Evolutionary conservation across 2,329 filamentous ascomycete genomes (phyloP), one percentile per base, ranked within the genome.

Genomic region (Beauveria medogensis): DNA sequence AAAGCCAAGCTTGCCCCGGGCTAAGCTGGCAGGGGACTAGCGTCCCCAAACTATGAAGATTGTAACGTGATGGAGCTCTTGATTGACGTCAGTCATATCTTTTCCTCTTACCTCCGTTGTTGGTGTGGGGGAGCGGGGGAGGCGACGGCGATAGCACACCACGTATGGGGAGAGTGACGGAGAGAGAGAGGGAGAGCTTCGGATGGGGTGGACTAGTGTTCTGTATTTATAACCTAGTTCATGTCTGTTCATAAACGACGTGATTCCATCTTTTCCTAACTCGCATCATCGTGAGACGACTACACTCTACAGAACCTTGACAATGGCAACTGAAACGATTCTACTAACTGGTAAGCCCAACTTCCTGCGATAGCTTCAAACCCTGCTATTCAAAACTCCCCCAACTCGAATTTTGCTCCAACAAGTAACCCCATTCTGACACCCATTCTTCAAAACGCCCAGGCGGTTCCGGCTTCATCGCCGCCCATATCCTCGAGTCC

Each of bases 401-500:
- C 34, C 5, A 16, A 14, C 16, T 5, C 34, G 14, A 5, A 37
- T 14, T 14, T 12, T 37, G 5, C 2, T 37, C 16, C 22, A 4
- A 7, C 26, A 14, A 51, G 10, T 6, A 51, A 34, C 26, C n/a
- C 16, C 9, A 37, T 16, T 37, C 34, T 37, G 34, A 37, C 34
- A 16, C 5, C 4, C 14, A 14, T 18, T 14, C 20, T 53, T 6
- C 24, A 26, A 26, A 28, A 34, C 30, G 2, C 54, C 58, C 59
- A 79, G 78, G 79, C 63, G 79, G 79, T 66, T 80, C 78, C 46
- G 79, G 79, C 74, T 81, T 81, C 70, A 81, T 81, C 65, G 79
- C 78, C 65, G 80, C 80, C 56, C 82, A 84, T 68, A 77, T 82
- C 63, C 75, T 85, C 47, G 77, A 83, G 55, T 76, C 80, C 63